Evolutionary conservation across 345 rosid species (phyloP), one percentile per base, ranked within the genome.

Genomic region (Heritiera littoralis): DNA sequence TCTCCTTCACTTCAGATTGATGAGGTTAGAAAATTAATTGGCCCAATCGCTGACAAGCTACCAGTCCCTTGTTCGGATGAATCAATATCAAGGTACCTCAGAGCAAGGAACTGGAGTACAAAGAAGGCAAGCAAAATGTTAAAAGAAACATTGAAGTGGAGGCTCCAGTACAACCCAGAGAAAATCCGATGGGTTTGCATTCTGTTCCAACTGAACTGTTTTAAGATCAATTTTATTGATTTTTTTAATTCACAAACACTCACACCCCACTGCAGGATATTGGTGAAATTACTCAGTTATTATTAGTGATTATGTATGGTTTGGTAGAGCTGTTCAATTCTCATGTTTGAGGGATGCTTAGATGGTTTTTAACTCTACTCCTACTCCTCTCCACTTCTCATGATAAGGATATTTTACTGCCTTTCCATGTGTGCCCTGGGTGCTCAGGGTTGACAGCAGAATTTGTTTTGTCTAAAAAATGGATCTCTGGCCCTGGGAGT

Each of bases 61-160:
- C 90, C 92, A 10, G 67, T 72, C 64, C 85, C 85, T 70, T 91
- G 92, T 74, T 87, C 92, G 2, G 89, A 89, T 83, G 89, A 86
- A 77, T 83, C 93, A 60, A 86, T 90, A 79, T 43, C 80, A 78
- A 88, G 97, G 65, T 90, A 84, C 69, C 88, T 93, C 61, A 81
- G 83, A 77, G 97, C 95, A 5, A 87, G 95, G 78, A 91, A 89
- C 76, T 89, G 94, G 87, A 86, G 82, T 83, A 79, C 86, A 61
- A 93, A 88, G 81, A 93, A 91, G 76, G 94, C 94, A 2, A 63
- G 89, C 78, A 91, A 88, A 81, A 93, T 90, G 98, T 85, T 91
- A 79, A 86, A 89, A 68, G 93, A 87, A 78, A 90, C 92, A 72
- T 46, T 88, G 76, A 89, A 86, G 73, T 93, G 95, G 97, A 90